phyloP scores from a whole-genome alignment of 257 asterid genomes.

The Oldenlandia corymbosa region DNA sequence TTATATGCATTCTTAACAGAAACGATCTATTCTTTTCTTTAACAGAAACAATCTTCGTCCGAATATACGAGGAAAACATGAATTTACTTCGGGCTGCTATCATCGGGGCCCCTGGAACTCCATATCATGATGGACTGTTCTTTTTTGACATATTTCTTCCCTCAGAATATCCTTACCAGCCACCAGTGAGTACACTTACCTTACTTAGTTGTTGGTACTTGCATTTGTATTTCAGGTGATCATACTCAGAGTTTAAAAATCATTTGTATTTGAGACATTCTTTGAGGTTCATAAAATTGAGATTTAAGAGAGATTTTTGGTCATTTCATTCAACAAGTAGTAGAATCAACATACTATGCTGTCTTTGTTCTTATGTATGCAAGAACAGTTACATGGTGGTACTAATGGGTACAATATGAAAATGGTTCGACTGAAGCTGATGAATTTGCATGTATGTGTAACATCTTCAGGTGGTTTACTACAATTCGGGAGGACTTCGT shows the following conservation, averaged over 20 bases:
- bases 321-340: neutral
- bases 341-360: neutral
- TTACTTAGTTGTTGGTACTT: neutral
- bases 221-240: neutral
- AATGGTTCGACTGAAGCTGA: neutral
- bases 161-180: conserved; percentile 74
- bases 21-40: too few species aligned
- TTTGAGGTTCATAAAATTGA: neutral
- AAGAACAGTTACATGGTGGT: neutral
- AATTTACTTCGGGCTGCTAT: conserved; percentile 79
- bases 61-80: conserved; percentile 74
- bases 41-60: conserved; percentile 74
- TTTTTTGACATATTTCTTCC: conserved; percentile 84
- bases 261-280: neutral
- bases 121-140: conserved; percentile 89
- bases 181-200: conserved; percentile 61
- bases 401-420: neutral
- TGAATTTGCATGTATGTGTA: conserved; percentile 8
- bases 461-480: conserved; percentile 71
- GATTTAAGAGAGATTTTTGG: neutral
- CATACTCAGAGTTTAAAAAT: neutral
- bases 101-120: conserved; percentile 79
- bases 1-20: conserved; percentile 34
- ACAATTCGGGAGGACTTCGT: conserved; percentile 89
- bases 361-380: neutral